Base-by-base conservation (phyloP, 1,284 basidiomycete species). In the Peniophora sp. region DNA sequence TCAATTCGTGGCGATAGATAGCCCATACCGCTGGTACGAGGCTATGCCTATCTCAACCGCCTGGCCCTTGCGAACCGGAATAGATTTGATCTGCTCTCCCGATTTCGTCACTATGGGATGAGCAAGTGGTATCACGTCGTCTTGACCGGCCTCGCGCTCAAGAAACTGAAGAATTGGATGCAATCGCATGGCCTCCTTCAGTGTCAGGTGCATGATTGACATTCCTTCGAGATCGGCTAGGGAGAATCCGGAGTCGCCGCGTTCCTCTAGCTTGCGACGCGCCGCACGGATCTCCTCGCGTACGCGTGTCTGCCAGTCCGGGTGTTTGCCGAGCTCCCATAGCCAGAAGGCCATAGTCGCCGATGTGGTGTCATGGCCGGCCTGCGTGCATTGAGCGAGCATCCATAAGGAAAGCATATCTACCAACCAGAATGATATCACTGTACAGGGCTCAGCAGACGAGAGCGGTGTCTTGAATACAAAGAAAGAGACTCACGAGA, bases 121-220 rank as follows among this genome's bases (percentile, higher is more conserved):
- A 15, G 60, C 63, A 20, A 76, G 66, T 2, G 74, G 75, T 50
- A 77, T 64, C 47, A 73, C 56, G 55, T 76, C 72, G 58, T 76
- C 74, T n/a, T 60, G 54, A 0, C 59, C 55, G 14, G 60, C 52
- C 3, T 3, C 24, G n/a, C 49, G 24, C 2, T n/a, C 24, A 10
- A 47, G 20, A 2, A 24, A 23, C 47, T 42, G 48, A 20, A 47
- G 3, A 22, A 37, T 47, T 8, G 46, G n/a, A 44, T 43, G 41
- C 11, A 43, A 9, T 9, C 41, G 11, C 41, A 43, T 43, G 11
- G 12, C 9, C 17, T 43, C 41, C 41, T 55, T 54, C 24, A 55
- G 65, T 56, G 11, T 53, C 53, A 10, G 62, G 62, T 22, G 56
- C 57, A 11, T 56, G 52, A 43, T 53, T 62, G 20, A 53, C 66